These are phyloP conservation scores for Microcyclosporella mali DNA, from an alignment of 2,329 filamentous ascomycete genomes.

Conservation along the genomic window DNA sequence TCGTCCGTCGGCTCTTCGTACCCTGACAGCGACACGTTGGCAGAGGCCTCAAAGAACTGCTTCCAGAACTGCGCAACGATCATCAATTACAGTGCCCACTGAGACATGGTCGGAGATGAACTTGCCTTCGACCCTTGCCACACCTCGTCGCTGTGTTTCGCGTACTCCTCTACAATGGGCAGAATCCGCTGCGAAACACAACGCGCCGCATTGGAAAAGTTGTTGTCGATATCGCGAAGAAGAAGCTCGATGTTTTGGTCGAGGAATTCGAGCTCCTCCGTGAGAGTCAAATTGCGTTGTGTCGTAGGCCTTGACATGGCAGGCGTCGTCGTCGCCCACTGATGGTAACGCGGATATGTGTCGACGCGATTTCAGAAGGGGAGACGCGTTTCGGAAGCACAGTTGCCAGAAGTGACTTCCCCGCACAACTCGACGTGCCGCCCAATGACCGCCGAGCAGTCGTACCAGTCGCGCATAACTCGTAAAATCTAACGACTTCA, in stretches of 20 bases:
- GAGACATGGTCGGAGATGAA: not conserved
- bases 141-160: constrained; percentile 83
- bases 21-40: constrained; percentile 90
- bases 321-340: too few species aligned
- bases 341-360: too few species aligned
- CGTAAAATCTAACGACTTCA: too few species aligned
- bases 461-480: too few species aligned
- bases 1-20: constrained; percentile 75
- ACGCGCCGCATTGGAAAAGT: constrained; percentile 86
- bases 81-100: constrained; percentile 2
- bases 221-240: constrained; percentile 96
- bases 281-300: constrained; percentile 64
- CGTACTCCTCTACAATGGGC: constrained; percentile 90
- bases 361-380: not conserved
- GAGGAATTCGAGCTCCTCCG: constrained; percentile 89
- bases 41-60: constrained; percentile 97
- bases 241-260: constrained; percentile 97
- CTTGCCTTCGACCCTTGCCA: constrained; percentile 92
- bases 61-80: constrained; percentile 82
- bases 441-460: not conserved
- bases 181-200: constrained; percentile 91
- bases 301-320: constrained; percentile 28
- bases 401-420: not conserved
- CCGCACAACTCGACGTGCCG: not conserved
- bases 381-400: not conserved